Evolutionary conservation across 208 protist genomes (phyloP).

Genomic region (Acanthamoeba sp.): DNA sequence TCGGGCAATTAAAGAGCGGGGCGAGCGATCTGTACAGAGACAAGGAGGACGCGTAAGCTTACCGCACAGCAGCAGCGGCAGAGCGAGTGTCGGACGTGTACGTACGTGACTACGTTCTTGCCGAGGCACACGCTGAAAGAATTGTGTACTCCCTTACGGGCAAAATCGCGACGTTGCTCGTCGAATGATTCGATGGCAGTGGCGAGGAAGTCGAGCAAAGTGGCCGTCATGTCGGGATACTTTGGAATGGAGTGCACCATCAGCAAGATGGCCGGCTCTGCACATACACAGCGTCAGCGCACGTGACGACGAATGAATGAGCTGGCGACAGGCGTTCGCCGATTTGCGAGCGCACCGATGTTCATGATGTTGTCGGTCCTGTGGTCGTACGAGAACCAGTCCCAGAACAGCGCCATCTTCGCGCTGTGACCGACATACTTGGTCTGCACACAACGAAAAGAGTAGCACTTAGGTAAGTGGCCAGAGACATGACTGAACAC

Average conservation of each 20-base stretch:
- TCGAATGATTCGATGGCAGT: background rate
- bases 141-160: conserved; percentile 75
- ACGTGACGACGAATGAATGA: background rate
- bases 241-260: conserved; percentile 86
- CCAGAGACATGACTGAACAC: too few species aligned
- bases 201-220: conserved; percentile 83
- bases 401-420: conserved; percentile 84
- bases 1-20: conserved; percentile 41
- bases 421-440: conserved; percentile 62
- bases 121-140: conserved; percentile 70
- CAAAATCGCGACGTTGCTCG: conserved; percentile 68
- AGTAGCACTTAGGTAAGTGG: too few species aligned
- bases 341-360: conserved; percentile 69
- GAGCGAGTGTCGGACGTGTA: background rate
- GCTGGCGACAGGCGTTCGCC: background rate
- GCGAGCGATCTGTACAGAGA: conserved; percentile 13
- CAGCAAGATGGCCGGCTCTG: conserved; percentile 84
- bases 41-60: background rate
- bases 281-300: background rate
- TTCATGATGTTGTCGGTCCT: conserved; percentile 86
- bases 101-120: conserved; percentile 80
- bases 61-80: conserved; percentile 21
- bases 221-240: conserved; percentile 83
- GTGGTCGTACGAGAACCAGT: conserved; percentile 86
- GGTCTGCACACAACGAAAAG: conserved; percentile 44